Conservation (phyloP, 768 basidiomycete species). For the Trichaptum fuscoviolaceum region DNA sequence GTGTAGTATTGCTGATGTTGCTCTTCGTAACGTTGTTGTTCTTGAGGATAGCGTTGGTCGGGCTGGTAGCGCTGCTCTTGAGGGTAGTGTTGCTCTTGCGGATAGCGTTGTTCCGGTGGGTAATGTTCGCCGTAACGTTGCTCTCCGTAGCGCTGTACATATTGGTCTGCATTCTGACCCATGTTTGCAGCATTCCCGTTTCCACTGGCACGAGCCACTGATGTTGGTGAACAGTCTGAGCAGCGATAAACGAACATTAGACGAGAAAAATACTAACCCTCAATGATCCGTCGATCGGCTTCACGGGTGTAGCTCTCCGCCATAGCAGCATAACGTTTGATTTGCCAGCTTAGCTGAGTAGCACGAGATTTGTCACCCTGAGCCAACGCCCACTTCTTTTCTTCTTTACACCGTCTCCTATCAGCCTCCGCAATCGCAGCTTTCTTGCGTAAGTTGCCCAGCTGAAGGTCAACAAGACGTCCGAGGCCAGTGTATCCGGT, state of each 20-base stretch:
- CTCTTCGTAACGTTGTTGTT: neutral
- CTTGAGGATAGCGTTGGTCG: neutral
- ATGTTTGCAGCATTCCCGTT: neutral
- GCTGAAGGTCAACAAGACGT: conserved; percentile 5
- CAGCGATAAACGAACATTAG: neutral
- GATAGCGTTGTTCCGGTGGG: neutral
- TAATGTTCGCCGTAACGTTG: neutral
- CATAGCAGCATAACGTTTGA: conserved; percentile 71
- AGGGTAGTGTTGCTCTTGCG: neutral
- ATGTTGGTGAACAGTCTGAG: neutral
- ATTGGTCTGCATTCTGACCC: neutral
- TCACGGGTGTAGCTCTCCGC: conserved; percentile 79
- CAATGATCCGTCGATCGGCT: conserved; percentile 62
- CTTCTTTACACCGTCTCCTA: conserved; percentile 77
- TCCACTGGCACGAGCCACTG: neutral
- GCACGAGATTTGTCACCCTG: conserved; percentile 74
- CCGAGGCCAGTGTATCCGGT: conserved; percentile 9
- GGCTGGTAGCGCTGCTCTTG: neutral
- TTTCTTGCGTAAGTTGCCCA: conserved; percentile 50
- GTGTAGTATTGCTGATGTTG: neutral
- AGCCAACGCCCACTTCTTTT: conserved; percentile 80
- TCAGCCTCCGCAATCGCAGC: conserved; percentile 82
- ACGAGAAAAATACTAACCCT: conserved; percentile 39
- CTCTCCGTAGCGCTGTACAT: neutral
- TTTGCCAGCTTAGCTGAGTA: conserved; percentile 77